These are phyloP conservation scores for Xylariaceae sp. DNA, from an alignment of 2,329 filamentous ascomycete genomes.

Conservation along the genomic window DNA sequence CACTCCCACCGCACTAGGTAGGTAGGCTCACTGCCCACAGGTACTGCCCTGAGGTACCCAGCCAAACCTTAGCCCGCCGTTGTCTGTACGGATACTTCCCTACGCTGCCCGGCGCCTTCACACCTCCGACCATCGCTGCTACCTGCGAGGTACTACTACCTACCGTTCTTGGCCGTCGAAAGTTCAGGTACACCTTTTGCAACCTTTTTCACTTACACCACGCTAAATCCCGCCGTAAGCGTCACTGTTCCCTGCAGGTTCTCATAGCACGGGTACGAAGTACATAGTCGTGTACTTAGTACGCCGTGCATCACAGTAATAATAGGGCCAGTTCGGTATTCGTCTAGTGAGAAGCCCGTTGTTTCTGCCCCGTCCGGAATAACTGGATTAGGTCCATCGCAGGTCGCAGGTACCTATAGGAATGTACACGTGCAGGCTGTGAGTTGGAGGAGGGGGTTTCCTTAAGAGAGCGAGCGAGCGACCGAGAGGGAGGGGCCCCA, in stretches of 20 bases:
- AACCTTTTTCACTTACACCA: neutral
- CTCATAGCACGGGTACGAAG: no score
- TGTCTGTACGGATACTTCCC: no score
- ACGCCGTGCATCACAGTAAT: constrained; percentile 18
- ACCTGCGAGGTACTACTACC: no score
- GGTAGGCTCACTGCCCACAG: no score
- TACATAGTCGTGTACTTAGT: neutral
- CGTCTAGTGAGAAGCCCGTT: constrained; percentile 7
- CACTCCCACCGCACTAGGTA: no score
- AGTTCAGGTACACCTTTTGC: neutral
- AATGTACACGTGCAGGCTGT: neutral
- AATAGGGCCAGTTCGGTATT: neutral
- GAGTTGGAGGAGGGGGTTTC: neutral
- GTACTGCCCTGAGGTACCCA: no score
- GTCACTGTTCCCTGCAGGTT: constrained; percentile 12
- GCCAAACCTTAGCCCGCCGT: no score
- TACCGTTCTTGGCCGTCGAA: neutral
- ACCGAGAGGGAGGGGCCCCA: neutral
- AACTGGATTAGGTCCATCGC: no score
- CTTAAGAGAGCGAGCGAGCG: neutral
- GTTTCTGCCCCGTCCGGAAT: constrained; percentile 1
- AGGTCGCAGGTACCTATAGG: neutral
- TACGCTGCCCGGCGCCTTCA: neutral
- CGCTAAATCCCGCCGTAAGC: constrained; percentile 16
- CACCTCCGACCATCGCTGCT: no score